Base-by-base conservation (phyloP, 768 basidiomycete genomes). In the Hemileccinum rubropunctum region DNA sequence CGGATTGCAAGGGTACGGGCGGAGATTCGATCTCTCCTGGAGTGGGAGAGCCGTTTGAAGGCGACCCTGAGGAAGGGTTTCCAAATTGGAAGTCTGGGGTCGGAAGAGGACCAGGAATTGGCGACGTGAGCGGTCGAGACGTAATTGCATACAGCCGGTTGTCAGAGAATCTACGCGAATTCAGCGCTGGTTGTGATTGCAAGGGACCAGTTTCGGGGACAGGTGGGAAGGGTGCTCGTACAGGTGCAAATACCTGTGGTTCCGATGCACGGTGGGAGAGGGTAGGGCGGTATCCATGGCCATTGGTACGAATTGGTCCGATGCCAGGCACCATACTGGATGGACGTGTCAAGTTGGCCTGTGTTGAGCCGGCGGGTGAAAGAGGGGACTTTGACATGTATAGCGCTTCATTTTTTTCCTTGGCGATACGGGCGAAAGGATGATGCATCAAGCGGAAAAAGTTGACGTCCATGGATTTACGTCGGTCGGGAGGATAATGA, bases 21-120 rank as follows among this genome's bases (percentile, higher is more conserved):
- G 66, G 62, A 3, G 66, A 60, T 23, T 68, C 68, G 0, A 52
- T 26, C 2, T 84, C 82, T 48, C 74, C 76, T 4, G 80, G 77
- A 42, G 72, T 71, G 12, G 77, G 74, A 14, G 81, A 80, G 15
- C 73, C 64, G 56, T 77, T 73, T 3, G 79, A 73, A 0, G 78
- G 59, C 2, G 71, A 58, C 6, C 62, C 72, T 3, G 76, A 76
- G 43, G 71, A 78, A 26, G 83, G 79, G 10, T 76, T 75, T 50
- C 83, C 83, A 55, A 86, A 86, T 40, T 80, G 80, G 70, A 81
- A 85, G 48, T 76, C 77, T 35, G 81, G 81, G 5, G 75, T 73
- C 2, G 83, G 83, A 15, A 85, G 71, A 5, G 83, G 83, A 3
- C 83, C 83, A 9, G 67, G 67, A 45, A 70, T 70, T 2, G 67